Percentiles rank a stretch among this genome's conserved stretches.
These are phyloP conservation scores for Aphanomyces invadans DNA, from an alignment of 352 stramenopile species.

Conservation along the genomic window DNA sequence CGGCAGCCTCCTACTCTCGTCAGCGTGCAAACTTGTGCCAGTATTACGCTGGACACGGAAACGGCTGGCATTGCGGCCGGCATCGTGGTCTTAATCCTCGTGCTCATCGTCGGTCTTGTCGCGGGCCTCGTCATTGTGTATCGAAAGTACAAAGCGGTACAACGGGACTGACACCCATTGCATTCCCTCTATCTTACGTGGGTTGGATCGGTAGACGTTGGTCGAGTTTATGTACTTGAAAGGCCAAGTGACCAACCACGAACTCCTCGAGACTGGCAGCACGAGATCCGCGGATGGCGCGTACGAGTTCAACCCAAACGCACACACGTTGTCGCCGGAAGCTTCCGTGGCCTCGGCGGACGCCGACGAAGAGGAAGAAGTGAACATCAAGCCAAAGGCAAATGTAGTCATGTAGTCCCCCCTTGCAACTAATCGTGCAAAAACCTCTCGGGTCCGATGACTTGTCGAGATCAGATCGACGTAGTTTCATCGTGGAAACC, in stretches of 20 bases:
- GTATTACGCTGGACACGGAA: slow-evolving; percentile 15
- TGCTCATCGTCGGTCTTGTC: slow-evolving; percentile 21
- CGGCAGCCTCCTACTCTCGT: background rate
- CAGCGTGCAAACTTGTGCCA: slow-evolving; percentile 15
- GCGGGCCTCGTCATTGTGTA: slow-evolving; percentile 15
- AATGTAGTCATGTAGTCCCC: slow-evolving; percentile 21
- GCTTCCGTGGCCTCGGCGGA: background rate
- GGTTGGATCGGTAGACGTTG: too few species aligned
- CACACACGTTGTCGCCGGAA: slow-evolving; percentile 1
- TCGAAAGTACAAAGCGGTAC: slow-evolving; percentile 22
- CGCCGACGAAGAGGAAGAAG: slow-evolving; percentile 22
- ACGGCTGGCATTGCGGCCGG: slow-evolving; percentile 19
- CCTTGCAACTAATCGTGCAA: too few species aligned
- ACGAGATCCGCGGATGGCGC: slow-evolving; percentile 5
- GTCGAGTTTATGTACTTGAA: slow-evolving; percentile 23
- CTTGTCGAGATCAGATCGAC: too few species aligned
- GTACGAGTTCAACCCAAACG: slow-evolving; percentile 1
- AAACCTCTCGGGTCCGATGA: too few species aligned
- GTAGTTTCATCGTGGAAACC: too few species aligned
- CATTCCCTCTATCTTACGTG: too few species aligned
- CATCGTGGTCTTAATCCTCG: slow-evolving; percentile 13
- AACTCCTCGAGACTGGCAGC: slow-evolving; percentile 8
- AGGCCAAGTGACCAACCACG: slow-evolving; percentile 17
- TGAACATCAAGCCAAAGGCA: slow-evolving; percentile 15
- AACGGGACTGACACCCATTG: too few species aligned